phyloP scores from a whole-genome alignment of 2,329 filamentous ascomycete genomes.

The Colletotrichum shisoi region DNA sequence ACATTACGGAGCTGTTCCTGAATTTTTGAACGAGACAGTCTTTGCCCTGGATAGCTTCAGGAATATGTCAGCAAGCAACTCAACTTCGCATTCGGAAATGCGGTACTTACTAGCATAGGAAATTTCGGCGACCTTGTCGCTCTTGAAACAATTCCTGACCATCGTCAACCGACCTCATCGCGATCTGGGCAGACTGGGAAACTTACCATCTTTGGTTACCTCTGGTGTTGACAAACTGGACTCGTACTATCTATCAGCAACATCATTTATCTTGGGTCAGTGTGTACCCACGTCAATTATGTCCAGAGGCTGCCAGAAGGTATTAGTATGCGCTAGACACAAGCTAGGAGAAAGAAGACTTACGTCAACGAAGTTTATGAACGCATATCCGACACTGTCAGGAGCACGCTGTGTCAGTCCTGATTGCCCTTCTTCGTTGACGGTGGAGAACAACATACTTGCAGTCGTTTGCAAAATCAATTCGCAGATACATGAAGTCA shows the following conservation, averaged over 20 bases:
- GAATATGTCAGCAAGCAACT: constrained; percentile 43
- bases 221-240: constrained; percentile 74
- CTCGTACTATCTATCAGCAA: constrained; percentile 39
- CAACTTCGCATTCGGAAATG: constrained; percentile 32
- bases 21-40: constrained; percentile 95
- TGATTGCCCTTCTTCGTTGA: background rate
- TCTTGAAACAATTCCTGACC: constrained; percentile 78
- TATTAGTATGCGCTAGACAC: constrained; percentile 48
- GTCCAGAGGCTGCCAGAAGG: constrained; percentile 65
- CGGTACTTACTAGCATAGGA: constrained; percentile 84
- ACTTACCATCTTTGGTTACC: constrained; percentile 74
- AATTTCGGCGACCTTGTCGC: constrained; percentile 85
- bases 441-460: constrained; percentile 65
- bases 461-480: constrained; percentile 85
- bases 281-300: constrained; percentile 70
- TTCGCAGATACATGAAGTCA: constrained; percentile 94
- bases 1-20: constrained; percentile 94
- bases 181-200: background rate
- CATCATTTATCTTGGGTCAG: constrained; percentile 35
- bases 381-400: constrained; percentile 89
- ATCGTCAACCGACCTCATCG: background rate
- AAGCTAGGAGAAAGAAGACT: constrained; percentile 48
- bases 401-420: background rate
- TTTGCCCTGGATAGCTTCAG: constrained; percentile 83
- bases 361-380: constrained; percentile 91